These are phyloP conservation scores for Peronosclerospora sorghi DNA, from an alignment of 352 stramenopile genomes.

Conservation along the genomic window DNA sequence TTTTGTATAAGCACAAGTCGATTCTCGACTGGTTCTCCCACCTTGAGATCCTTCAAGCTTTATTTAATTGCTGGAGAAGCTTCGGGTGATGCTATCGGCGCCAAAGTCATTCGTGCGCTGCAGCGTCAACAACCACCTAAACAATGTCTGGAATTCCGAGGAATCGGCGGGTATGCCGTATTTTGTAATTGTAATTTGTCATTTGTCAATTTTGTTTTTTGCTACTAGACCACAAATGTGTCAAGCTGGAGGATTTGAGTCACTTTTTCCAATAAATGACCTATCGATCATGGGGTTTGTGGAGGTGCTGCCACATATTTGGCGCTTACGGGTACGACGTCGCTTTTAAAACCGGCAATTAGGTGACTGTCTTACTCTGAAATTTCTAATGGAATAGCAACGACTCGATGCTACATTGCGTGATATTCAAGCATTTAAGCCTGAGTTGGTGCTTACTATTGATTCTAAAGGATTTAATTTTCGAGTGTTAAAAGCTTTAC, in stretches of 20 bases:
- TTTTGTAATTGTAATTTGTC: neutral
- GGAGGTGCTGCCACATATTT: conserved; percentile 52
- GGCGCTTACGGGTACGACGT: conserved; percentile 29
- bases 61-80: conserved; percentile 67
- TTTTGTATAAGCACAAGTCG: conserved; percentile 2
- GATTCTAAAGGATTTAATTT: conserved; percentile 76
- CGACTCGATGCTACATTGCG: conserved; percentile 36
- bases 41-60: conserved; percentile 14
- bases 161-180: conserved; percentile 41
- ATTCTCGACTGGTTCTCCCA: conserved; percentile 8
- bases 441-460: conserved; percentile 62
- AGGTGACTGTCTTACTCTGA: neutral
- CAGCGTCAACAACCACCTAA: conserved; percentile 9
- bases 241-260: conserved; percentile 29
- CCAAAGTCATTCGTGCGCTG: conserved; percentile 52
- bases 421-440: conserved; percentile 38
- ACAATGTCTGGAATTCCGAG: conserved; percentile 29
- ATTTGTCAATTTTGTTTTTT: neutral
- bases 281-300: conserved; percentile 67
- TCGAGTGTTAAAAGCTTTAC: conserved; percentile 37
- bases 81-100: conserved; percentile 65
- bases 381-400: conserved; percentile 12
- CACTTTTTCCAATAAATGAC: conserved; percentile 61
- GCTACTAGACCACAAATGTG: conserved; percentile 41
- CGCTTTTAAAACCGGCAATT: no score